Conservation (phyloP, 2,329 filamentous ascomycete species). For the Trichoderma breve region DNA sequence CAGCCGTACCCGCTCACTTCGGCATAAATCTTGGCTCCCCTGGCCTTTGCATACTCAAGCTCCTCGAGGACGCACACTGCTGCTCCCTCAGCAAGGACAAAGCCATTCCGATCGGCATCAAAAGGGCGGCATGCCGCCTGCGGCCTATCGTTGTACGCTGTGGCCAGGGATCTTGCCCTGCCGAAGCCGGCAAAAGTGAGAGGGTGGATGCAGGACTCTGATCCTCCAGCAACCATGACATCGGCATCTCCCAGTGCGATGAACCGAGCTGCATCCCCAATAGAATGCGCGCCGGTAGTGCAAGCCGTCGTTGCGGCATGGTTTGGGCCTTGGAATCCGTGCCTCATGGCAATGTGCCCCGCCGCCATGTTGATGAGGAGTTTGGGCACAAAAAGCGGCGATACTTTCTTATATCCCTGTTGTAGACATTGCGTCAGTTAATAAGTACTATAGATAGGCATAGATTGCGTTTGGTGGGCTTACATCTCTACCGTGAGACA, state of each 20-base stretch:
- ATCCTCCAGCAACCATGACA: slow-evolving; percentile 93
- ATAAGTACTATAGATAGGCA: neutral
- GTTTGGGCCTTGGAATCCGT: slow-evolving; percentile 87
- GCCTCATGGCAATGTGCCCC: slow-evolving; percentile 89
- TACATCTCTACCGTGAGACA: slow-evolving; percentile 72
- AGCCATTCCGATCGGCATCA: slow-evolving; percentile 74
- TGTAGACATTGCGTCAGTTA: neutral
- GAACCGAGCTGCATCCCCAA: slow-evolving; percentile 90
- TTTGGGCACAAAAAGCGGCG: slow-evolving; percentile 88
- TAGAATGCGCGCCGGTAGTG: slow-evolving; percentile 90
- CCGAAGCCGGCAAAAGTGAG: slow-evolving; percentile 90
- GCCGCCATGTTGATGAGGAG: slow-evolving; percentile 93
- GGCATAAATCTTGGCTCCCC: slow-evolving; percentile 81
- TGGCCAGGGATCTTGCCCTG: slow-evolving; percentile 80
- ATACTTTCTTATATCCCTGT: slow-evolving; percentile 88
- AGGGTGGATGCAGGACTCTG: slow-evolving; percentile 94
- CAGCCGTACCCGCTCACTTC: slow-evolving; percentile 87
- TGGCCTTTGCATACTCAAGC: slow-evolving; percentile 76
- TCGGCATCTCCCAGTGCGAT: slow-evolving; percentile 89
- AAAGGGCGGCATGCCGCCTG: slow-evolving; percentile 78
- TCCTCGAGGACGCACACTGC: slow-evolving; percentile 88
- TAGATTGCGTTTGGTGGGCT: neutral
- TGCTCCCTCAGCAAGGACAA: slow-evolving; percentile 91
- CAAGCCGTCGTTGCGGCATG: slow-evolving; percentile 92
- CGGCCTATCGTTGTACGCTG: slow-evolving; percentile 72